Base-by-base conservation (phyloP, 1,284 basidiomycete species). In the Hymenochaete sp. region DNA sequence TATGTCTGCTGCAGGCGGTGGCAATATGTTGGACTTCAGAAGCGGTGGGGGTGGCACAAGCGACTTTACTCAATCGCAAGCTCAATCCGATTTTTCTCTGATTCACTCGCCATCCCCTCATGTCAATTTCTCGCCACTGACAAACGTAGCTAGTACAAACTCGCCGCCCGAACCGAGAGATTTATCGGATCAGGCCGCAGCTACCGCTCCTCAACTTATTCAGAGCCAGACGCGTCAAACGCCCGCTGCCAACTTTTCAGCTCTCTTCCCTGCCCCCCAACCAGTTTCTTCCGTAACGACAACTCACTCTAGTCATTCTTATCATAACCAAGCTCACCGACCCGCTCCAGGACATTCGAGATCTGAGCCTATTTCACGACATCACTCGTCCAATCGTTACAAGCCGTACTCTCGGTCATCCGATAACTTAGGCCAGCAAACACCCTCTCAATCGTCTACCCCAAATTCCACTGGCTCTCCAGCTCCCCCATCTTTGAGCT, bases 231-330 rank as follows among this genome's bases (percentile, higher is more conserved):
- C 27, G 5, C 42, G 32, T 38, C 35, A 22, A 31, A 48, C 47
- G 25, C 36, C 42, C 10, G 42, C 47, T 16, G 29, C 47, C 7
- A 38, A 48, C 35, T 48, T 48, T 42, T 27, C 47, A 10, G 42
- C 47, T 2, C 47, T 48, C n/a, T 48, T 48, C 37, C 47, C 47
- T 14, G 31, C 47, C 40, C 47, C 47, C 16, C 42, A 27, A 25
- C 29, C 42, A 3, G 38, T 44, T 19, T 27, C 47, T 6, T 48
- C 47, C 13, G 24, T 48, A 16, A 44, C 42, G 19, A 48, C 28
- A 19, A 19, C 27, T 33, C 29, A 40, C 7, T 19, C 47, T 35
- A 19, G 32, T 10, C 42, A 32, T 18, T 25, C 21, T 8, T 13
- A 43, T 24, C 42, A 39, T 19, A 32, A 8, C 11, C 24, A 44